These are phyloP conservation scores for Mimosa bimucronata DNA, from an alignment of 306 rosid genomes.

Conservation along the genomic window DNA sequence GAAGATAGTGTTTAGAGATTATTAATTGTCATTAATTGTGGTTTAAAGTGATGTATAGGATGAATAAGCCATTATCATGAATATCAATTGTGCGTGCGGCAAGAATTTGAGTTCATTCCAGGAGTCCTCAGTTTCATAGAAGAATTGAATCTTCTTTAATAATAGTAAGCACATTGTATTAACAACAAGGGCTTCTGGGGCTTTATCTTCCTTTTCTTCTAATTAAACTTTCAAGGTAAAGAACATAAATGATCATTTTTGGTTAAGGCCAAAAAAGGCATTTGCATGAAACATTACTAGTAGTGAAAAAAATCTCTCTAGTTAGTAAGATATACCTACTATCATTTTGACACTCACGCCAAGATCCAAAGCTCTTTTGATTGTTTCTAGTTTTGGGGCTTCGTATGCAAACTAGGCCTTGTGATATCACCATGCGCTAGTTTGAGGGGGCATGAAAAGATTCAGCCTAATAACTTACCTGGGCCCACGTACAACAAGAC, in stretches of 20 bases:
- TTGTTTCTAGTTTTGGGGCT: too few relatives aligned
- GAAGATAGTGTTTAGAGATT: conserved; percentile 47
- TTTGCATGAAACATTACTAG: not conserved
- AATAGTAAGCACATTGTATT: not conserved
- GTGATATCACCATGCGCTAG: too few relatives aligned
- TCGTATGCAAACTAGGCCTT: too few relatives aligned
- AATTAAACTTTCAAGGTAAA: not conserved
- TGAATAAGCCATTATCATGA: not conserved
- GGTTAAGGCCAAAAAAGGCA: not conserved
- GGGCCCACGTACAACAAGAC: too few relatives aligned
- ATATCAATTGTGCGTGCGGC: not conserved
- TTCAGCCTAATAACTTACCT: too few relatives aligned
- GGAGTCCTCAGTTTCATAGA: not conserved
- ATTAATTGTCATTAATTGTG: not conserved
- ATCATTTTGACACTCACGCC: conserved; percentile 86
- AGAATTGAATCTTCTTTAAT: conserved; percentile 9
- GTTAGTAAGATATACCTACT: conserved; percentile 48
- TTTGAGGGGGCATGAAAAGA: too few relatives aligned
- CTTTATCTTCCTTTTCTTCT: not conserved
- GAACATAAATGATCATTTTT: not conserved
- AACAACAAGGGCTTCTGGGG: not conserved
- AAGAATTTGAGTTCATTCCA: conserved; percentile 1
- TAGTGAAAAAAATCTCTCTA: not conserved
- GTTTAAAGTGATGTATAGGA: not conserved
- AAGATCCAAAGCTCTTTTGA: conserved; percentile 78